phyloP scores from a whole-genome alignment of 176 grass and related monocot species.

The Canna indica region DNA sequence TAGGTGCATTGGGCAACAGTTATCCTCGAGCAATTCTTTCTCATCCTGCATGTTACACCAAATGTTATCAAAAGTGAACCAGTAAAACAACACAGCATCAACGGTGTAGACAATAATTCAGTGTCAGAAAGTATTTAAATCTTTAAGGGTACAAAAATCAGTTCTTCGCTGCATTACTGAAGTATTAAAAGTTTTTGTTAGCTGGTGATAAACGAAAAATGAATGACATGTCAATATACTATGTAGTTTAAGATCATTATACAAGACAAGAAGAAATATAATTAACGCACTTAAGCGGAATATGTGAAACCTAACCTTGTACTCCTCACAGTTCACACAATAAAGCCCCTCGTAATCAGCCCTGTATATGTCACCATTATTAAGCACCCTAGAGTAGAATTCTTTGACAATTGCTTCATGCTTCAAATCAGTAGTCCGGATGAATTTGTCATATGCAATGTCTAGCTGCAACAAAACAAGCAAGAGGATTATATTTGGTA shows the following conservation, averaged over 20 bases:
- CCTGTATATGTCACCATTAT: slow-evolving; percentile 78
- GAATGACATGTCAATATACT: not conserved
- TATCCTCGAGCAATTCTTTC: slow-evolving; percentile 80
- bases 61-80: not conserved
- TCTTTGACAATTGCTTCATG: slow-evolving; percentile 82
- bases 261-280: not conserved
- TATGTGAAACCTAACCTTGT: slow-evolving; percentile 39
- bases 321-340: slow-evolving; percentile 88
- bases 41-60: slow-evolving; percentile 58
- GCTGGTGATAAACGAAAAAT: not conserved
- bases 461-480: slow-evolving; percentile 49
- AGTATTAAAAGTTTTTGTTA: not conserved
- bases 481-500: slow-evolving; percentile 6
- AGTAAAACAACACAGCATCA: not conserved
- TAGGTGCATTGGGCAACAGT: slow-evolving; percentile 70
- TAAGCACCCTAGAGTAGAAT: slow-evolving; percentile 82
- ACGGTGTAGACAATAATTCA: not conserved
- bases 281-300: not conserved
- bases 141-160: not conserved
- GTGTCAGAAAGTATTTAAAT: not conserved
- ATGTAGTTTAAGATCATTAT: not conserved
- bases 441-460: slow-evolving; percentile 81
- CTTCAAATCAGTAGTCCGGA: slow-evolving; percentile 72
- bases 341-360: slow-evolving; percentile 95
- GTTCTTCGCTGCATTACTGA: not conserved